Evolutionary conservation across 2,329 filamentous ascomycete species (phyloP), one percentile per base, ranked within the genome.

Genomic region (Hymenoscyphus infarciens): DNA sequence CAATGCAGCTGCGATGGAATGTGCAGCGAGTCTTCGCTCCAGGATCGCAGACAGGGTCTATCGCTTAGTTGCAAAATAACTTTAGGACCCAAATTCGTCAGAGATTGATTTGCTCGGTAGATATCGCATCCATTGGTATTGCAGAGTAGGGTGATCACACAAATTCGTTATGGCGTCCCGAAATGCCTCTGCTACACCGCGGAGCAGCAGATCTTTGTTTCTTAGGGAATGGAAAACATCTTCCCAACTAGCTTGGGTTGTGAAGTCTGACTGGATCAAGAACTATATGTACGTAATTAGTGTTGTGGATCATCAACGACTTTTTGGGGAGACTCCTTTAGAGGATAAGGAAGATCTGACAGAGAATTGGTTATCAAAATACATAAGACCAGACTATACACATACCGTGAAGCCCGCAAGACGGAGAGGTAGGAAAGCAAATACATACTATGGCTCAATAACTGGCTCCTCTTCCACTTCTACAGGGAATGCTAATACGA

Each of bases 41-140:
- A 49, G 6, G 16, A 49, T 22, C n/a, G 42, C 10, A 22, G 7
- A 49, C 42, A 49, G n/a, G 6, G n/a, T 11, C n/a, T 49, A 22
- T 19, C 2, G 1, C 42, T 10, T 22, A 22, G 42, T 11, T 22
- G 16, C 42, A n/a, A 49, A 11, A 22, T 22, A 11, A 49, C 2
- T 22, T 4, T 49, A 22, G 42, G 42, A 10, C 42, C 42, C 22
- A 19, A 45, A 45, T 45, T 16, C 42, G 70, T 67, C 31, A 22
- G 52, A 0, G n/a, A 49, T 49, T 4, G 42, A 49, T 49, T 49
- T 16, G n/a, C 19, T 49, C n/a, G 80, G 80, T 1, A 83, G 70
- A 63, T 77, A 83, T 57, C 73, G 70, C 75, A 79, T 77, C 81
- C 80, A 82, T 3, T 72, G 66, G 61, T 77, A 82, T 49, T 71